Base-by-base conservation (phyloP, 2,329 filamentous ascomycete species). In the Sporothrix schenckii region DNA sequence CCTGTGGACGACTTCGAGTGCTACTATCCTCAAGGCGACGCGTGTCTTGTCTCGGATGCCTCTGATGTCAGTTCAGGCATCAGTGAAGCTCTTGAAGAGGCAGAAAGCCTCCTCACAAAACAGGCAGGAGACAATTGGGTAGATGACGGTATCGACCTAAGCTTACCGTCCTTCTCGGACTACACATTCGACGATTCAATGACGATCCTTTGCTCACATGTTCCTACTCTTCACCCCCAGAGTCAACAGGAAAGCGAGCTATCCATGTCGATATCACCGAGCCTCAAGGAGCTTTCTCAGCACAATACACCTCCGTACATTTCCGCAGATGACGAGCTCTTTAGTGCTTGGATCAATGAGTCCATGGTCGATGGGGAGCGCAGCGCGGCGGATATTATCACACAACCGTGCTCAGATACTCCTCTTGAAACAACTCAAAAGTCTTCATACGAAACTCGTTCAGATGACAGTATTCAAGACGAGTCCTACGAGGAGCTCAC, bases 31-130 rank as follows among this genome's bases (percentile, higher is more conserved):
- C 68, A 70, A 1, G 69, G 68, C 4, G 70, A 72, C 2, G 72
- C 21, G 0, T 74, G 70, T 11, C 16, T 65, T 5, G 58, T 75
- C 3, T 71, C 70, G 2, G 72, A 72, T 1, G 68, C 56, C 10
- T 74, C 74, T 9, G 72, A 74, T 4, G 52, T 73, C 1, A 72
- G 71, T 50, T 75, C 72, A 0, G 16, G 56, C 2, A 16, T 72
- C 0, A 71, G 73, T 6, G 69, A 73, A 10, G 74, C 71, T 0
- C 47, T 70, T 3, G 34, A 41, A 24, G 69, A 74, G 14, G 68
- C 69, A 6, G 71, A 72, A 14, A 34, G 27, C 0, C 16, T n/a
- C 1, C 27, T 69, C 2, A n/a, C 66, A 9, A 49, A 66, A 14
- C 16, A 41, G 6, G 2, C 27, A 0, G 66, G 19, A 1, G 56